phyloP scores from a whole-genome alignment of 2,329 filamentous ascomycete species.

The Colletotrichum siamense region DNA sequence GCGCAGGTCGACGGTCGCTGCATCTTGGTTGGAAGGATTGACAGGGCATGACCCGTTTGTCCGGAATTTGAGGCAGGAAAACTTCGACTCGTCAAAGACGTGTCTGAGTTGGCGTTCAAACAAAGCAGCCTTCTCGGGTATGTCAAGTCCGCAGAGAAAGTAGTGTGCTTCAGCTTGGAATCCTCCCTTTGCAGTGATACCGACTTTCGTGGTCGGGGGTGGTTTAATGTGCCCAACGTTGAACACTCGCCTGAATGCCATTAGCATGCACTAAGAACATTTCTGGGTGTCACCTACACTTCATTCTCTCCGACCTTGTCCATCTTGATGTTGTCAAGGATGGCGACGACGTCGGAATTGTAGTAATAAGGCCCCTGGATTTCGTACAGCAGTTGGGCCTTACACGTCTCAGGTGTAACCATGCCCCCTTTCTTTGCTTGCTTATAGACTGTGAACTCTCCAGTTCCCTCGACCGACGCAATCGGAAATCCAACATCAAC shows the following conservation, averaged over 20 bases:
- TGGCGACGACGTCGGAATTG: constrained; percentile 48
- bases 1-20: constrained; percentile 53
- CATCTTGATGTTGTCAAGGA: constrained; percentile 44
- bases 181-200: constrained; percentile 47
- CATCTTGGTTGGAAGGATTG: constrained; percentile 48
- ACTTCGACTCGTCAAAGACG: constrained; percentile 37
- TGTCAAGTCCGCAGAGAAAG: constrained; percentile 48
- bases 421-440: constrained; percentile 34
- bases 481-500: constrained; percentile 53
- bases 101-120: constrained; percentile 43
- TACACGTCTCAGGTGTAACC: constrained; percentile 33
- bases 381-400: constrained; percentile 49
- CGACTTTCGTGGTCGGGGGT: constrained; percentile 41
- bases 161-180: constrained; percentile 52
- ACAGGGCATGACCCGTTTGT: constrained; percentile 40
- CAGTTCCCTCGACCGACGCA: constrained; percentile 50
- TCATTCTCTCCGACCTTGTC: constrained; percentile 46
- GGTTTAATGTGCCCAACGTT: constrained; percentile 26
- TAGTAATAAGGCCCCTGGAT: constrained; percentile 49
- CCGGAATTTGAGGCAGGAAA: constrained; percentile 37
- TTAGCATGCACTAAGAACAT: not conserved
- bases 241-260: not conserved
- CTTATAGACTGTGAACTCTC: constrained; percentile 53
- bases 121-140: constrained; percentile 46
- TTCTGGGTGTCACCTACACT: constrained; percentile 24